phyloP scores from a whole-genome alignment of 2,329 filamentous ascomycete genomes.

The Cladorrhinum sp. region DNA sequence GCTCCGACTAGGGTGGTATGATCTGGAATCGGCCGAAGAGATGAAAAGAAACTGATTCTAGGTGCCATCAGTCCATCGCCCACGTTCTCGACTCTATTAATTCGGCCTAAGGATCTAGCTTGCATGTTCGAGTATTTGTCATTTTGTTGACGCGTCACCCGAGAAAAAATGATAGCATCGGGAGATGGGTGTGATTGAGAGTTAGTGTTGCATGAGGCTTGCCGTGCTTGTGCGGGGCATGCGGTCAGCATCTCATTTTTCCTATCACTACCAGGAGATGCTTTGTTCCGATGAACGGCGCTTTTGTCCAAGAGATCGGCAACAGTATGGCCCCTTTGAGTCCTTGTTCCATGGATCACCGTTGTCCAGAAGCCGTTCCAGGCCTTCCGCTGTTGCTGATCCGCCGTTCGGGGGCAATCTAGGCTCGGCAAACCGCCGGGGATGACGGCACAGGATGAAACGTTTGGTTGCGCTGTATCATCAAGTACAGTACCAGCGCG shows the following conservation, averaged over 20 bases:
- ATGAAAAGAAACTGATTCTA: background rate
- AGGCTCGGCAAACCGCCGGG: background rate
- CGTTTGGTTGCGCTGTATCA: background rate
- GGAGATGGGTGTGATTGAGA: background rate
- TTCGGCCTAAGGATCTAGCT: slow-evolving; percentile 10
- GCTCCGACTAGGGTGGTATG: background rate
- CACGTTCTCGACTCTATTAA: slow-evolving; percentile 10
- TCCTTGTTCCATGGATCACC: background rate
- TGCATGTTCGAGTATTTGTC: background rate
- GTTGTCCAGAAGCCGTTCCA: background rate
- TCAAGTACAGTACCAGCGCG: background rate
- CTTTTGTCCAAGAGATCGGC: background rate
- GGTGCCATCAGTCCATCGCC: background rate
- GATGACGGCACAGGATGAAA: background rate
- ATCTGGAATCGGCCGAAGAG: background rate
- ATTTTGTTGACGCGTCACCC: slow-evolving; percentile 7
- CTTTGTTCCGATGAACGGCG: background rate
- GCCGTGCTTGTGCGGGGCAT: slow-evolving; percentile 3
- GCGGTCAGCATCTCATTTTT: background rate
- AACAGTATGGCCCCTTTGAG: background rate
- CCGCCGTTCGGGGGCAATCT: background rate
- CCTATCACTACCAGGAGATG: background rate
- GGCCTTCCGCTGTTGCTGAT: background rate
- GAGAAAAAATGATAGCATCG: background rate
- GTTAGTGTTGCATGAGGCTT: slow-evolving; percentile 1